Base-by-base conservation (phyloP, 202 grass and related monocot genomes). In the Bolboschoenoplectus hybrid region DNA sequence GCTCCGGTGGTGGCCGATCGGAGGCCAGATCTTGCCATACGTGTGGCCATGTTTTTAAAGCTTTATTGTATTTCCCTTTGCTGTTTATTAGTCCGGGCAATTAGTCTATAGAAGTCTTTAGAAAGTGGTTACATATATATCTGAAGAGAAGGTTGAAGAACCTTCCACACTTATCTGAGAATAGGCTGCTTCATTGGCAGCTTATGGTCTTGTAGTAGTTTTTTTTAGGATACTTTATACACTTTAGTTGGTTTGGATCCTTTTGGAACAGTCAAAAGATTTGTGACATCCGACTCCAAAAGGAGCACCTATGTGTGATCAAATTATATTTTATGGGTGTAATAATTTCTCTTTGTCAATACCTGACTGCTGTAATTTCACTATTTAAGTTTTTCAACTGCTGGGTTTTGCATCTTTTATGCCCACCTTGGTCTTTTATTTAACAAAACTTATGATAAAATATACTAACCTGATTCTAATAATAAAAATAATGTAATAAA, bases 21-120 rank as follows among this genome's bases (percentile, higher is more conserved):
- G 75, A 81, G 81, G 16, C 63, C 55, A 19, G 66, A 87, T 90
- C 85, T 90, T 55, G 66, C 74, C 64, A 90, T 81, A 20, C 47
- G 46, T 61, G 85, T 67, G 36, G 89, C 89, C 85, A 87, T 90
- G 20, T 82, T 10, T 34, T 10, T 34, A 13, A 84, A 52, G 45
- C 64, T 57, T 34, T 53, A 5, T 67, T 67, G 26, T 68, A 17
- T 17, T 32, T 39, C 57, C 1, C 44, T 40, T 50, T 70, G n/a
- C 34, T 84, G 81, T 26, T 35, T 68, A n/a, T 82, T 63, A 26
- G 41, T 81, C 38, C 49, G 60, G 38, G 26, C 11, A 38, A 49
- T 38, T 36, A 35, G 5, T 82, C 77, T 35, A 12, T 7, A 17
- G 7, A 80, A 39, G 50, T 80, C 7, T 61, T 61, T 41, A 61